Conservation (phyloP, 176 grass and related monocot genomes). For the Carex cristatella region DNA sequence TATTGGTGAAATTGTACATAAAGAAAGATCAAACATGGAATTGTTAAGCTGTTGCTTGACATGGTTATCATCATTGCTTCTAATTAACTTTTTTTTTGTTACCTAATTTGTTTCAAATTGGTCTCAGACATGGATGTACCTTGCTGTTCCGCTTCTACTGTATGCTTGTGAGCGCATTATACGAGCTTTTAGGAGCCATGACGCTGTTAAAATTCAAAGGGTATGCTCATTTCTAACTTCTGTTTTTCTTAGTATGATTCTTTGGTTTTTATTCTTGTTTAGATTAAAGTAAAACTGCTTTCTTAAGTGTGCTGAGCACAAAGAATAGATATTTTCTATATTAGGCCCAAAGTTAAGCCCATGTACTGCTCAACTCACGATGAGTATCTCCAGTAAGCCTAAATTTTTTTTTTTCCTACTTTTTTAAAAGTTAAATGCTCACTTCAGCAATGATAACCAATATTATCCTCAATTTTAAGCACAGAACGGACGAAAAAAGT, state of each 20-base stretch:
- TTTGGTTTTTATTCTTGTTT: conserved; percentile 7
- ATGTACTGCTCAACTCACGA: neutral
- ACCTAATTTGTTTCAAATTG: conserved; percentile 1
- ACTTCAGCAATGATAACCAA: neutral
- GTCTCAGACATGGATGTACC: conserved; percentile 92
- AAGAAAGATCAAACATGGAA: neutral
- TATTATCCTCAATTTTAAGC: neutral
- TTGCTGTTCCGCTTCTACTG: conserved; percentile 68
- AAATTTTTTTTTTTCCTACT: neutral
- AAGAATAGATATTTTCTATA: neutral
- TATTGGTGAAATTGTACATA: neutral
- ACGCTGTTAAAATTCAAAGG: conserved; percentile 73
- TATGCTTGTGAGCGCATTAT: conserved; percentile 66
- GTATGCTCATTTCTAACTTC: conserved; percentile 30
- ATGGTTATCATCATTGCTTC: neutral
- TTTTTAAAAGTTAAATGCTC: neutral
- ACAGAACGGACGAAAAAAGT: too few relatives aligned
- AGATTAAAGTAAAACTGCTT: neutral
- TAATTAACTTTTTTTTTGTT: neutral
- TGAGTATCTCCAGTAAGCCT: neutral
- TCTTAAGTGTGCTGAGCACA: neutral
- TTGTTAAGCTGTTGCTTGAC: neutral
- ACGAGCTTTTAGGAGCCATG: conserved; percentile 70
- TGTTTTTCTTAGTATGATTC: neutral
- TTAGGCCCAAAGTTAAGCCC: neutral